Evolutionary conservation across 306 rosid genomes (phyloP).

Genomic region (Abrus precatorius): DNA sequence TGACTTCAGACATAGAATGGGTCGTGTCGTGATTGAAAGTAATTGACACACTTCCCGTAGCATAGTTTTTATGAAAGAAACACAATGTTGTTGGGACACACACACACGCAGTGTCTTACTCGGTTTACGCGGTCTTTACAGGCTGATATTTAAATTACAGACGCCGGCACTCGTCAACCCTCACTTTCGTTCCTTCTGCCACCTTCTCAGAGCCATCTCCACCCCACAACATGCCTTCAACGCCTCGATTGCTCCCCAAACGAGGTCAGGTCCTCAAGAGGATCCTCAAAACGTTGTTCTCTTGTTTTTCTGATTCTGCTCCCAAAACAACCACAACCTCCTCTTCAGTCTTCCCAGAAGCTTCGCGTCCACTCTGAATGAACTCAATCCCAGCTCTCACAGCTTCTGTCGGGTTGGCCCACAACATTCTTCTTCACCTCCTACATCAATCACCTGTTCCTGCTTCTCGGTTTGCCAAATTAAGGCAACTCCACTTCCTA

Average conservation of each 20-base stretch:
- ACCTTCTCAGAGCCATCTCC: background rate
- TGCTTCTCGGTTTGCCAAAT: too few species aligned
- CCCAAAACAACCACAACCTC: background rate
- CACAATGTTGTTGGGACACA: too few species aligned
- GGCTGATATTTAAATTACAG: background rate
- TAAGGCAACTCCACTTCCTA: background rate
- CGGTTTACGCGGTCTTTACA: conserved; percentile 42
- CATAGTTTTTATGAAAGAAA: too few species aligned
- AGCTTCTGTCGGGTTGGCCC: background rate
- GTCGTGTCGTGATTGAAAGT: too few species aligned
- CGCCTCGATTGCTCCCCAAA: conserved; percentile 44
- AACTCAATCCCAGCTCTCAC: background rate
- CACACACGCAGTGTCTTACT: background rate
- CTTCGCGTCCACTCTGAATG: background rate
- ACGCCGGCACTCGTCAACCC: conserved; percentile 45
- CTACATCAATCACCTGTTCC: too few species aligned
- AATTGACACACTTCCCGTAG: too few species aligned
- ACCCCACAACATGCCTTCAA: conserved; percentile 12
- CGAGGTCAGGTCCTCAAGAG: conserved; percentile 45
- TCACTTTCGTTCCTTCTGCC: background rate
- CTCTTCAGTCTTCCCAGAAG: conserved; percentile 20
- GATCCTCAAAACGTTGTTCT: conserved; percentile 34
- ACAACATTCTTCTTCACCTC: background rate
- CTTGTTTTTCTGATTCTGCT: background rate
- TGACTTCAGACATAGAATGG: too few species aligned